A percentile compares a stretch with the other conserved stretches of the same genome.
phyloP scores from a whole-genome alignment of 164 flowering plant genomes.

The Cinnamomum chago region DNA sequence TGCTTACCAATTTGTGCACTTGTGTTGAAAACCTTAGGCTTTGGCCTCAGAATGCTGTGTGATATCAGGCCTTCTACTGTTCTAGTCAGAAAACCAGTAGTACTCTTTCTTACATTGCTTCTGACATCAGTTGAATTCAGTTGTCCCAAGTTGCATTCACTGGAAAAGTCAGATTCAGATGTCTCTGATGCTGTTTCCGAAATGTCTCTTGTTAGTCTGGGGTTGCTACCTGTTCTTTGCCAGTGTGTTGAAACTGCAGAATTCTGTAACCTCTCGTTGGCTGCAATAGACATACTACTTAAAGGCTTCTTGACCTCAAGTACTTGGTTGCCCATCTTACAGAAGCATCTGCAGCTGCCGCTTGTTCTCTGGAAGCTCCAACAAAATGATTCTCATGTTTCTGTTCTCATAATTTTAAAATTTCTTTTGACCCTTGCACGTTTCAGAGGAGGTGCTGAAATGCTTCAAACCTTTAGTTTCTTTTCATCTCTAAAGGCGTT shows the following conservation, averaged over 20 bases:
- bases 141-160: conserved; percentile 5
- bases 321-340: conserved; percentile 82
- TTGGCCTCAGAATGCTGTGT: conserved; percentile 52
- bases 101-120: conserved; percentile 49
- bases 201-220: conserved; percentile 47
- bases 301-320: conserved; percentile 45
- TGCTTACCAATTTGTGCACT: conserved; percentile 27
- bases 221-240: conserved; percentile 72
- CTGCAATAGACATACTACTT: conserved; percentile 52
- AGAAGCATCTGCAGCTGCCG: conserved; percentile 56
- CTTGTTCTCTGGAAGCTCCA: conserved; percentile 54
- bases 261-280: conserved; percentile 52
- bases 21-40: conserved; percentile 49
- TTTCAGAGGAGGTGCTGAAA: conserved; percentile 69
- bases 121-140: conserved; percentile 42
- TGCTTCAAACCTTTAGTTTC: conserved; percentile 61
- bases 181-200: conserved; percentile 31
- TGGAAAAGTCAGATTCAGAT: conserved; percentile 10
- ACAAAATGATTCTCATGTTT: conserved; percentile 35
- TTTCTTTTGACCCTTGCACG: conserved; percentile 77
- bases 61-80: conserved; percentile 31
- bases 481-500: conserved; percentile 48
- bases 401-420: conserved; percentile 49
- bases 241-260: conserved; percentile 39
- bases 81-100: conserved; percentile 31